phyloP scores from a whole-genome alignment of 1,284 basidiomycete species.

The Boletellus deceptivus region DNA sequence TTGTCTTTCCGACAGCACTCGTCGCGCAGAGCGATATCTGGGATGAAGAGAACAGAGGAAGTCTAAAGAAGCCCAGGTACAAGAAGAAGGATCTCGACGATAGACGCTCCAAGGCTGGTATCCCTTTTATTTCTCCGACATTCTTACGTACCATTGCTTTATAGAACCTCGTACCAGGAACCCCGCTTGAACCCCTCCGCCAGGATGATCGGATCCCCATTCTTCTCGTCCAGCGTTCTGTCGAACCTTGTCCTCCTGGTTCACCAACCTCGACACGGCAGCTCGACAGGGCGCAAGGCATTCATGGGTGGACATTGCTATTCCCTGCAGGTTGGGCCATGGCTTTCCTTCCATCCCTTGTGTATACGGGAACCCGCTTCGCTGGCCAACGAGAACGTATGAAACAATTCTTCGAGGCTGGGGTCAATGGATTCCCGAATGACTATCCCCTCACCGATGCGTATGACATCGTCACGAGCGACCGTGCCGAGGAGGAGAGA shows the following conservation, averaged over 20 bases:
- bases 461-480: constrained; percentile 49
- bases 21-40: constrained; percentile 72
- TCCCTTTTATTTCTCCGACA: not conserved
- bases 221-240: constrained; percentile 76
- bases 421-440: constrained; percentile 72
- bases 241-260: constrained; percentile 39
- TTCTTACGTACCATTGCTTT: constrained; percentile 3
- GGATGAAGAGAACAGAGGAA: constrained; percentile 55
- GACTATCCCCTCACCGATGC: constrained; percentile 66
- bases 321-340: constrained; percentile 86
- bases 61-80: constrained; percentile 61
- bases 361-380: constrained; percentile 76
- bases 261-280: constrained; percentile 25
- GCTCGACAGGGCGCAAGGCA: constrained; percentile 32
- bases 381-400: constrained; percentile 77
- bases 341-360: constrained; percentile 80
- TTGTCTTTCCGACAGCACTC: constrained; percentile 53
- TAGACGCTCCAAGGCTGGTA: constrained; percentile 65
- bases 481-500: constrained; percentile 50
- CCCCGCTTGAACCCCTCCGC: constrained; percentile 56
- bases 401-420: constrained; percentile 79
- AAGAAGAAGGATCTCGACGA: constrained; percentile 83
- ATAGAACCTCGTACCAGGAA: constrained; percentile 77
- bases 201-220: constrained; percentile 82
- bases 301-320: constrained; percentile 84